Conservation (phyloP, 1,284 basidiomycete species). For the Xerocomus nothofagi region DNA sequence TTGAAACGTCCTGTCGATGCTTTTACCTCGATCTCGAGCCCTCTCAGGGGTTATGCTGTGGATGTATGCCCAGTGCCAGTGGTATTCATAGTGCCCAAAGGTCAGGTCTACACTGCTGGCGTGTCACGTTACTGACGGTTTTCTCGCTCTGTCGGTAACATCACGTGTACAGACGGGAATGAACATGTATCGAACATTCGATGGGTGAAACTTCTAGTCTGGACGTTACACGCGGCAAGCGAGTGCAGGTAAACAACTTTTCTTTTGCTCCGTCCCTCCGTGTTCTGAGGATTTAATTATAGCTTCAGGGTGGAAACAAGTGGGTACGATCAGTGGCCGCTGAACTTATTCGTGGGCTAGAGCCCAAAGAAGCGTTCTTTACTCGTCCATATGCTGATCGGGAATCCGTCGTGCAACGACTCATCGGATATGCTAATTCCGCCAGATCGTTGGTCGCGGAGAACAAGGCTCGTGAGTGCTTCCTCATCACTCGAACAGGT, state of each 20-base stretch:
- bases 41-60: slow-evolving; percentile 8
- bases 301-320: background rate
- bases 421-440: slow-evolving; percentile 7
- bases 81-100: background rate
- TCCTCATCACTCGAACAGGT: background rate
- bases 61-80: slow-evolving; percentile 6
- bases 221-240: background rate
- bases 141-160: background rate
- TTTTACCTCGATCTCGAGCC: background rate
- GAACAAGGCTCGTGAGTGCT: slow-evolving; percentile 3
- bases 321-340: background rate
- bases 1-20: slow-evolving; percentile 3
- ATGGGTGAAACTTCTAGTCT: background rate
- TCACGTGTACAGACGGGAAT: slow-evolving; percentile 15
- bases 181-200: background rate
- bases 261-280: background rate
- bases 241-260: background rate
- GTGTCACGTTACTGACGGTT: background rate
- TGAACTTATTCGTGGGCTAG: slow-evolving; percentile 5
- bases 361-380: background rate
- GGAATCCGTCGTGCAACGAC: background rate
- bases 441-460: slow-evolving; percentile 8
- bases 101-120: background rate
- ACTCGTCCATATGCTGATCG: slow-evolving; percentile 7
- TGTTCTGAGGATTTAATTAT: background rate